Percentiles rank a stretch among this genome's conserved stretches.
Conservation (phyloP, 2,329 filamentous ascomycete genomes). For the Drechmeria coniospora region DNA sequence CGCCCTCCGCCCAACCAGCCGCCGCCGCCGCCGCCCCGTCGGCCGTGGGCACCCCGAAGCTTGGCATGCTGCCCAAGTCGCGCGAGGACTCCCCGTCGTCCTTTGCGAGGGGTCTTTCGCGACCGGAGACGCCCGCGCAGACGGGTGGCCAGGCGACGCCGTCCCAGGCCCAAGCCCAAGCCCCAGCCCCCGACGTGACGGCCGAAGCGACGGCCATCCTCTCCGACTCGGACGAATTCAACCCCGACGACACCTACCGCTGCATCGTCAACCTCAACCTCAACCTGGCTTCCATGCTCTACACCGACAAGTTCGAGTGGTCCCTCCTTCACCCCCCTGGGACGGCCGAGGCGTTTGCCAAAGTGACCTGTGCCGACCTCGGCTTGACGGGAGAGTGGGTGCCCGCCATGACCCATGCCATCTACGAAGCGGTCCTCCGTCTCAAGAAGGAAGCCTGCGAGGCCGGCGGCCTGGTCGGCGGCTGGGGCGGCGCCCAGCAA, state of each 20-base stretch:
- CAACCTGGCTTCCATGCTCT: conserved; percentile 79
- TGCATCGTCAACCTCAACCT: conserved; percentile 86
- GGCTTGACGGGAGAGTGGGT: conserved; percentile 88
- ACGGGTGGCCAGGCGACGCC: conserved; percentile 37
- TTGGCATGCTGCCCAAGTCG: conserved; percentile 16
- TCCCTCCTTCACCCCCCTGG: conserved; percentile 83
- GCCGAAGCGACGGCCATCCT: conserved; percentile 51
- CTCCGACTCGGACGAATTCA: conserved; percentile 55
- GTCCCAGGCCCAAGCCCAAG: conserved; percentile 20
- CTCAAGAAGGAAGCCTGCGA: conserved; percentile 96
- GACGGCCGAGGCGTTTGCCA: conserved; percentile 82
- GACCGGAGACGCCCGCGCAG: conserved; percentile 40
- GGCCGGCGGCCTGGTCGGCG: conserved; percentile 69
- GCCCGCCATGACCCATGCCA: conserved; percentile 84
- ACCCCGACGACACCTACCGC: conserved; percentile 87
- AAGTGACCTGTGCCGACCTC: conserved; percentile 81
- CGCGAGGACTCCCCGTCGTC: conserved; percentile 24
- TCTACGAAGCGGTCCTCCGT: conserved; percentile 85
- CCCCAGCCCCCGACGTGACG: conserved; percentile 38
- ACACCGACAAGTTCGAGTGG: conserved; percentile 97
- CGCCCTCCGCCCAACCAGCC: conserved; percentile 5
- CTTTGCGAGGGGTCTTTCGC: conserved; percentile 21
- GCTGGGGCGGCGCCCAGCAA: conserved; percentile 39
- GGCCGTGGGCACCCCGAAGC: conserved; percentile 13
- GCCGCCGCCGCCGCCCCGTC: background rate